Evolutionary conservation across 306 rosid genomes (phyloP).

Genomic region (Medicago arabica): DNA sequence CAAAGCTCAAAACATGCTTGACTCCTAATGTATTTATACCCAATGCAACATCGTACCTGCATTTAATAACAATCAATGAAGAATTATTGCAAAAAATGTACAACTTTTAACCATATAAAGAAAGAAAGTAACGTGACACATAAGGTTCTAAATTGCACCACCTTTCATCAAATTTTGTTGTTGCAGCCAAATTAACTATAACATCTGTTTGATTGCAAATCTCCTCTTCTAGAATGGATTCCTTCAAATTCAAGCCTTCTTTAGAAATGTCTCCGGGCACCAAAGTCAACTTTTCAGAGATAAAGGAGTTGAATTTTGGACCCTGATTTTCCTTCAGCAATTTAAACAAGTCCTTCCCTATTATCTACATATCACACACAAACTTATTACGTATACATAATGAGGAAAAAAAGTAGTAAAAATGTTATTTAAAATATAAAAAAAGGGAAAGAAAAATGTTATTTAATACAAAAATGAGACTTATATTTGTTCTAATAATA

Average conservation of each 20-base stretch:
- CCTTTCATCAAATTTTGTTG: slow-evolving; percentile 84
- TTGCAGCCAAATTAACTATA: slow-evolving; percentile 73
- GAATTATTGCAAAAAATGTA: background rate
- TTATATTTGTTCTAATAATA: background rate
- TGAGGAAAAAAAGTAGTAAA: too few species aligned
- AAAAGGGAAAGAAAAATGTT: too few species aligned
- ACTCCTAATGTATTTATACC: slow-evolving; percentile 69
- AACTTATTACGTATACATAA: background rate
- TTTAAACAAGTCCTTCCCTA: slow-evolving; percentile 69
- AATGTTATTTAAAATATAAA: too few species aligned
- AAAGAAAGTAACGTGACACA: background rate
- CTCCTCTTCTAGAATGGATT: slow-evolving; percentile 51
- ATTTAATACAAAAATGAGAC: too few species aligned
- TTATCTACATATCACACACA: slow-evolving; percentile 45
- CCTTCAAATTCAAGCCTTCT: slow-evolving; percentile 59
- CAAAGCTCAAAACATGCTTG: slow-evolving; percentile 61
- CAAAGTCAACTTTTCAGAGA: slow-evolving; percentile 55
- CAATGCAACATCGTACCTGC: slow-evolving; percentile 73
- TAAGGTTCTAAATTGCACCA: background rate
- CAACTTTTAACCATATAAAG: too few species aligned
- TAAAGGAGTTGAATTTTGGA: slow-evolving; percentile 41
- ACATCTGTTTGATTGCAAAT: slow-evolving; percentile 54
- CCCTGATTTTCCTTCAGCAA: slow-evolving; percentile 62
- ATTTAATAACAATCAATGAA: background rate
- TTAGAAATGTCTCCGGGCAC: slow-evolving; percentile 71